Base-by-base conservation (phyloP, 805 yeast species). In the Candida verbasci region DNA sequence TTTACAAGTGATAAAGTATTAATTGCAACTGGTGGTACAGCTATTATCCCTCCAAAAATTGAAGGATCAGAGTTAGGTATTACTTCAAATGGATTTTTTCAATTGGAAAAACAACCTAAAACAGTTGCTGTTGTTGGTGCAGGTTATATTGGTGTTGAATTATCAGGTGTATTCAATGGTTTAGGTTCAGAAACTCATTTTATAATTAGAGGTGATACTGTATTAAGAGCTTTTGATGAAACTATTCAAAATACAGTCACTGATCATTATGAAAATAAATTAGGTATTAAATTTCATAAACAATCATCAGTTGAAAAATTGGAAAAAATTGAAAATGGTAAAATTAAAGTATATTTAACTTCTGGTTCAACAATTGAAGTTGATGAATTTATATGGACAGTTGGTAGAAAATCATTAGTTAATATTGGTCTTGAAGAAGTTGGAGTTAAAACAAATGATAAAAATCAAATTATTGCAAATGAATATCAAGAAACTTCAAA, bases 81-180 rank as follows among this genome's bases (percentile, higher is more conserved):
- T 42, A 79, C 83, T 36, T 86, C 96, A 15, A 95, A 93, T 58
- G 96, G 96, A 0, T 93, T 93, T 59, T 93, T 93, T 55, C 76
- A 75, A 45, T 69, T 93, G 47, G 81, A 75, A 42, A 54, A 65
- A 33, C 97, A 89, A 64, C 98, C 99, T 35, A 82, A 87, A 62
- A 74, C 80, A 33, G 97, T 91, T 20, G 97, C 94, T 1, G 73
- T 93, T 43, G 96, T 93, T 9, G 99, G 99, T 50, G 96, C 96
- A 25, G 99, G 99, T 29, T 93, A 93, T 66, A 93, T 93, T 57
- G 97, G 96, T 40, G 83, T 88, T 32, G 99, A 93, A 68, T 74
- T 93, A 35, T 84, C 97, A 6, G 98, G 98, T 44, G 88, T 93
- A 30, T 91, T 93, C 78, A 74, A 85, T 47, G 87, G 87, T 17